Conservation (phyloP, 1,284 basidiomycete species). For the Microbotryum violaceum region DNA sequence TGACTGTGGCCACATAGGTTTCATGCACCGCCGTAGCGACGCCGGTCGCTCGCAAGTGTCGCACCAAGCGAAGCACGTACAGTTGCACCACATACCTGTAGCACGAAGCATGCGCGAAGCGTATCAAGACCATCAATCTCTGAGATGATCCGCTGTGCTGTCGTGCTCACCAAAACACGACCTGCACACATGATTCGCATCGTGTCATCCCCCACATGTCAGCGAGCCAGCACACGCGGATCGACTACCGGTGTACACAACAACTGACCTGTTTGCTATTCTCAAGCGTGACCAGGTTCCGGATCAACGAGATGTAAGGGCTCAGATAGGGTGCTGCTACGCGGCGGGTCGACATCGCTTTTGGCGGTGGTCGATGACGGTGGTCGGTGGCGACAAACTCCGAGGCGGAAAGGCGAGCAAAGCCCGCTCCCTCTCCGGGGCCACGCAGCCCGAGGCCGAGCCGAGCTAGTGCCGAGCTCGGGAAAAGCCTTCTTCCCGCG, state of each 20-base stretch:
- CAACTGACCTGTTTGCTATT: conserved; percentile 25
- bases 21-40: conserved; percentile 19
- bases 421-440: too few species aligned
- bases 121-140: not conserved
- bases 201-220: not conserved
- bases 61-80: conserved; percentile 15
- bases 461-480: not conserved
- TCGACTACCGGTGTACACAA: not conserved
- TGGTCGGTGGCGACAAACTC: not conserved
- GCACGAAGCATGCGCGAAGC: not conserved
- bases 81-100: conserved; percentile 28
- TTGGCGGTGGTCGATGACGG: not conserved
- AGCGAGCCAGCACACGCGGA: not conserved
- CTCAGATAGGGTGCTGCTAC: not conserved
- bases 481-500: too few species aligned
- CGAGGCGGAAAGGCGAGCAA: too few species aligned
- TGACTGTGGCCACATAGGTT: conserved; percentile 24
- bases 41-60: conserved; percentile 30
- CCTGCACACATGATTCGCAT: conserved; percentile 4
- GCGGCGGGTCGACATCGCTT: not conserved
- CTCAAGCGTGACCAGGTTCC: conserved; percentile 18
- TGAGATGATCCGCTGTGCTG: not conserved
- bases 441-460: not conserved
- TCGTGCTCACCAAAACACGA: conserved; percentile 21
- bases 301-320: not conserved